Base-by-base conservation (phyloP, 129 eudicot genomes). In the Glebionis coronaria region DNA sequence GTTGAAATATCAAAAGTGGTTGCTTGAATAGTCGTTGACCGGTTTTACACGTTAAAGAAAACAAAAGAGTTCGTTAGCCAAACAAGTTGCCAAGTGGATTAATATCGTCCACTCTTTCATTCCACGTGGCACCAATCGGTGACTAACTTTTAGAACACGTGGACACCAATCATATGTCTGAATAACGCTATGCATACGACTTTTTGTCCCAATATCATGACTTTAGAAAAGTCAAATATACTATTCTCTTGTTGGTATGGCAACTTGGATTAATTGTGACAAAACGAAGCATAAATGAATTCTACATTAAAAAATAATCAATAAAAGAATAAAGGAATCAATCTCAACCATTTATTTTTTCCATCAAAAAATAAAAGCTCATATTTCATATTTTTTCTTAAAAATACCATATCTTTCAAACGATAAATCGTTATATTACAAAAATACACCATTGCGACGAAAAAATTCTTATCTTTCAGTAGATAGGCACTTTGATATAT, bases 41-140 rank as follows among this genome's bases (percentile, higher is more conserved):
- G 0, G 28, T 61, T 27, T 16, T 23, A 61, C 70, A 68, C 80
- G 75, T 14, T 35, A 29, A 52, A 67, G 25, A 76, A 46, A 44
- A 61, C 31, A 61, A 28, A 60, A 27, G 1, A 42, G 57, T 54
- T 68, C n/a, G 70, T 51, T 61, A 18, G 61, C 80, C 70, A 61
- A 76, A 68, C 70, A 40, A 61, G 75, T 68, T 44, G 70, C 74
- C 80, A 68, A 15, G 58, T 68, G 59, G 47, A 75, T 49, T 60
- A 51, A 51, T 19, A 16, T 68, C 69, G 45, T 61, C 59, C 65
- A 68, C 65, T 42, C 25, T 50, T 75, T 42, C 16, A 8, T 68
- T 27, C 45, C 25, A 12, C 23, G 12, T 44, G 10, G 14, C 18
- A 23, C 63, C 51, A 76, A 52, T 75, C 70, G 61, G 0, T 4